These are phyloP conservation scores for Sisymbrium altissimum DNA, from an alignment of 345 rosid genomes.

Conservation along the genomic window DNA sequence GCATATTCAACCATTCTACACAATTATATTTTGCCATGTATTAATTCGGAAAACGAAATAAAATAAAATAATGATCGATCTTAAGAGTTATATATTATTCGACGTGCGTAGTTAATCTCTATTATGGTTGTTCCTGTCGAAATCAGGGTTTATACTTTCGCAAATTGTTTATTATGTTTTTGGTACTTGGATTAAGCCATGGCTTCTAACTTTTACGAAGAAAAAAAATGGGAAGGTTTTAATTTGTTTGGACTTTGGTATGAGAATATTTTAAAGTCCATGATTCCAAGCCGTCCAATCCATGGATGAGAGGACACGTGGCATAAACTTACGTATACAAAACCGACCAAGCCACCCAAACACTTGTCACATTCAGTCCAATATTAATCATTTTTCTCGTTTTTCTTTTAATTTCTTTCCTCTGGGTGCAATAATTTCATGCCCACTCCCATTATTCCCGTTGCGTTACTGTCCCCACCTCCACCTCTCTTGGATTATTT, in stretches of 20 bases:
- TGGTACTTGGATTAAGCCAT: neutral
- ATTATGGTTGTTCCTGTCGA: neutral
- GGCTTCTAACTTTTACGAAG: neutral
- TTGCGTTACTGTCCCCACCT: constrained; percentile 29
- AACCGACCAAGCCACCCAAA: constrained; percentile 38
- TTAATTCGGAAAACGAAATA: neutral
- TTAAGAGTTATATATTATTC: neutral
- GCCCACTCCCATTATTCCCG: constrained; percentile 31
- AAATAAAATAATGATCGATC: neutral
- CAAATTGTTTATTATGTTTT: neutral
- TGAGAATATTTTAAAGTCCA: neutral
- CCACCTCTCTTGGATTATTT: constrained; percentile 26
- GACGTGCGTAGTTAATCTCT: neutral
- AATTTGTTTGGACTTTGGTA: constrained; percentile 30
- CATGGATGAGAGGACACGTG: constrained; percentile 22
- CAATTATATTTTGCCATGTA: too few relatives aligned
- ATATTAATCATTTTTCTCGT: constrained; percentile 4
- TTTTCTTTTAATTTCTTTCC: neutral
- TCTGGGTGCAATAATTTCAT: constrained; percentile 20
- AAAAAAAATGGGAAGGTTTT: neutral
- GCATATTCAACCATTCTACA: too few relatives aligned
- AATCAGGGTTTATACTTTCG: neutral
- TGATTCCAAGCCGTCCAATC: constrained; percentile 30
- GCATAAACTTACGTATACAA: constrained; percentile 12
- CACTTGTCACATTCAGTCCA: constrained; percentile 26